Percentiles rank a stretch among this genome's conserved stretches.
These are phyloP conservation scores for Aspergillus sp. DNA, from an alignment of 2,329 filamentous ascomycete genomes.

Conservation along the genomic window DNA sequence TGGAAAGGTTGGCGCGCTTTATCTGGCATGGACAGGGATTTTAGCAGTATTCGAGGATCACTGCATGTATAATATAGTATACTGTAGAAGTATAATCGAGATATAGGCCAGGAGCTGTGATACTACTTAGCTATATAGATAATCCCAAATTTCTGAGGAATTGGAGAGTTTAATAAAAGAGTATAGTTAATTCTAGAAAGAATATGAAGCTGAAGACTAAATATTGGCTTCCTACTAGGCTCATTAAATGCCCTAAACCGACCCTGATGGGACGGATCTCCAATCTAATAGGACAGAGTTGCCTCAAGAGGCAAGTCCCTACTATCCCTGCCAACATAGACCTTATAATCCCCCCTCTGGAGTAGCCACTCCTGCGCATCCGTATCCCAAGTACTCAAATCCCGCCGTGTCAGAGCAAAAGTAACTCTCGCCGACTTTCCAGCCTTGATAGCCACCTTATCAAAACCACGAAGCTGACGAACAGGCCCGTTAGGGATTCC, in stretches of 20 bases:
- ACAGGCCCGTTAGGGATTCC: constrained; percentile 34
- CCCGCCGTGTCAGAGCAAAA: constrained; percentile 44
- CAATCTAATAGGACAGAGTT: not conserved
- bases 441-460: constrained; percentile 46
- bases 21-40: not conserved
- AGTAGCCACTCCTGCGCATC: constrained; percentile 25
- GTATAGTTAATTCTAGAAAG: too few relatives aligned
- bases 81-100: too few relatives aligned
- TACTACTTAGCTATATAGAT: too few relatives aligned
- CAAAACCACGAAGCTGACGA: constrained; percentile 52
- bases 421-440: constrained; percentile 42
- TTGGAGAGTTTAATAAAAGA: too few relatives aligned
- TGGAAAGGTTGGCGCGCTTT: not conserved
- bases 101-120: too few relatives aligned
- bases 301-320: constrained; percentile 20
- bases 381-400: constrained; percentile 32
- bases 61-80: too few relatives aligned
- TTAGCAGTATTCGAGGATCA: too few relatives aligned
- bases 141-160: too few relatives aligned
- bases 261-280: too few relatives aligned
- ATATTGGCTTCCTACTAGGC: too few relatives aligned
- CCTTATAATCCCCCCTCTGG: constrained; percentile 15
- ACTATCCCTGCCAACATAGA: constrained; percentile 26
- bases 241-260: too few relatives aligned
- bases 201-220: too few relatives aligned